Evolutionary conservation across 495 filamentous ascomycete genomes (phyloP).

Genomic region (Aspergillus heteromorphus): DNA sequence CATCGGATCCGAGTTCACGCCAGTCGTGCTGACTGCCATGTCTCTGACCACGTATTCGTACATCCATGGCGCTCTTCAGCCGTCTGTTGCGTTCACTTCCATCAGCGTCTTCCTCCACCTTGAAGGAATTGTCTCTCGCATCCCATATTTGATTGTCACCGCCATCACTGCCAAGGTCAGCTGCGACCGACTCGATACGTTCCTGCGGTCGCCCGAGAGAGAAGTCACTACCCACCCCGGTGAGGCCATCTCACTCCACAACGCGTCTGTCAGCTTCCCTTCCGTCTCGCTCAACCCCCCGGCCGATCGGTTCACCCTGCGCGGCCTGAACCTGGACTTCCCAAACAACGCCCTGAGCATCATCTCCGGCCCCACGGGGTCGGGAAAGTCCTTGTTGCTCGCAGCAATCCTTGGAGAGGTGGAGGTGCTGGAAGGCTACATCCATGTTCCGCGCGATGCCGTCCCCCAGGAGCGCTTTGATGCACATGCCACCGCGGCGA

Average conservation of each 20-base stretch:
- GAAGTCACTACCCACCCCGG: conserved; percentile 37
- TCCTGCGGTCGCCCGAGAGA: conserved; percentile 57
- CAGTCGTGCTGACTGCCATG: conserved; percentile 60
- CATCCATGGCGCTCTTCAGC: conserved; percentile 48
- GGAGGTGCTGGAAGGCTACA: conserved; percentile 41
- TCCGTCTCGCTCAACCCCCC: conserved; percentile 26
- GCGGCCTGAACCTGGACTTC: conserved; percentile 58
- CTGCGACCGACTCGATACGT: conserved; percentile 57
- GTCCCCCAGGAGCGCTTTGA: conserved; percentile 15
- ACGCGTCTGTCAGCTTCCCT: conserved; percentile 69
- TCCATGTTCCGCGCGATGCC: conserved; percentile 39
- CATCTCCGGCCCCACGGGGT: conserved; percentile 51
- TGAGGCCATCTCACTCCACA: conserved; percentile 48
- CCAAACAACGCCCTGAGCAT: conserved; percentile 66
- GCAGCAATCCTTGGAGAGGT: conserved; percentile 58
- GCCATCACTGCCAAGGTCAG: conserved; percentile 58
- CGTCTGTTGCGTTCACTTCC: conserved; percentile 69
- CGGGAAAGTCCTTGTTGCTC: conserved; percentile 61
- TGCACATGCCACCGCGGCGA: conserved; percentile 17
- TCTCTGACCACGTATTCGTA: conserved; percentile 57
- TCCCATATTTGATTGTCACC: conserved; percentile 65
- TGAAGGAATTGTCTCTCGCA: conserved; percentile 53
- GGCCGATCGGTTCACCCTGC: conserved; percentile 50
- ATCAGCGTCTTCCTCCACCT: conserved; percentile 61
- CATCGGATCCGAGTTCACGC: conserved; percentile 58